A percentile compares a stretch with the other conserved stretches of the same genome.
phyloP scores from a whole-genome alignment of 2,329 filamentous ascomycete species.

The Fusarium graminum region DNA sequence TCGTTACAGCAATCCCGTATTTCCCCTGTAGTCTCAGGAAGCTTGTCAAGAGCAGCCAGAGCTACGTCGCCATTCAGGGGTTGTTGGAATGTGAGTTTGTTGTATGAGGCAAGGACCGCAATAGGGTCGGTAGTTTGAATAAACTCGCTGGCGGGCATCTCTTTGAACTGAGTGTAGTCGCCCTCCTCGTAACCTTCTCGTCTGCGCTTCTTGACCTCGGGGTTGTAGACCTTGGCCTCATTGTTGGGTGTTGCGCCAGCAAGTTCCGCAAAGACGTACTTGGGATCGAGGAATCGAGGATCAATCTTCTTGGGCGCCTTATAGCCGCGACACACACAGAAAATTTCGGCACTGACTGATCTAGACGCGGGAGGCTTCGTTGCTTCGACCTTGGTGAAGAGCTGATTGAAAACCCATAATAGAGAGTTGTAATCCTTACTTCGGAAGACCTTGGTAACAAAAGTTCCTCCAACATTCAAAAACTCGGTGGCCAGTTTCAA shows the following conservation, averaged over 20 bases:
- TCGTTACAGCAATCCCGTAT: constrained; percentile 83
- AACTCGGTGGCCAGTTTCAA: constrained; percentile 97
- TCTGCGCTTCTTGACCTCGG: constrained; percentile 97
- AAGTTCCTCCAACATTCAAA: constrained; percentile 86
- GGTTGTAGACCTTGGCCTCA: constrained; percentile 98
- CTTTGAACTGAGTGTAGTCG: constrained; percentile 92
- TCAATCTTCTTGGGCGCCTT: constrained; percentile 96
- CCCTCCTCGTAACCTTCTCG: constrained; percentile 98
- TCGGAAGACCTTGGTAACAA: constrained; percentile 97
- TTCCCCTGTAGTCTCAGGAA: constrained; percentile 88
- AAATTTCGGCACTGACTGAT: constrained; percentile 97
- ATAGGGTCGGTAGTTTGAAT: constrained; percentile 95
- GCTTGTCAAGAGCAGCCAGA: constrained; percentile 83
- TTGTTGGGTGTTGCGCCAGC: constrained; percentile 89
- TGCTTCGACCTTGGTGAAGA: constrained; percentile 94
- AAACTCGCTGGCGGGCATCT: constrained; percentile 89
- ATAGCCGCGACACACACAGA: constrained; percentile 95
- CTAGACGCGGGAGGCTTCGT: constrained; percentile 96
- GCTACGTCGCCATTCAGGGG: constrained; percentile 86
- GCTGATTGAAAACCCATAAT: constrained; percentile 97
- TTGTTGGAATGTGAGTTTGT: constrained; percentile 86
- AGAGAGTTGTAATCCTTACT: constrained; percentile 97
- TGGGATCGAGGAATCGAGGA: constrained; percentile 90
- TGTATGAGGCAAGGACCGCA: constrained; percentile 86
- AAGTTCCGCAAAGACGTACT: constrained; percentile 93